Evolutionary conservation across 2,329 filamentous ascomycete species (phyloP).

Genomic region (Diplodia seriata): DNA sequence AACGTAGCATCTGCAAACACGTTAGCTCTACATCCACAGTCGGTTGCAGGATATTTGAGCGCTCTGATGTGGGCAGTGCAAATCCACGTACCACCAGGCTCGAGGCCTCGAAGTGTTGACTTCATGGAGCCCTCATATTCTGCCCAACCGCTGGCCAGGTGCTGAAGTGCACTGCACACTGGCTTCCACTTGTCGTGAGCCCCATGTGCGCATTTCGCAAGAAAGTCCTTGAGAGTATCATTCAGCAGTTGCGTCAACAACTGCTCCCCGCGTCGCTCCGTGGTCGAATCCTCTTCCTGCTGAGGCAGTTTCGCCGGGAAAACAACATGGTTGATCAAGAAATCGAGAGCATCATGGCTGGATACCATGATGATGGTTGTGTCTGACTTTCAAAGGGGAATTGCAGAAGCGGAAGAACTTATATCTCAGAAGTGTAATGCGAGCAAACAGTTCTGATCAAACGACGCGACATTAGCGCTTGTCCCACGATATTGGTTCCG

Average conservation of each 20-base stretch:
- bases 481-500: too few species aligned
- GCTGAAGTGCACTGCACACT: background rate
- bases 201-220: background rate
- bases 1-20: background rate
- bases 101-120: background rate
- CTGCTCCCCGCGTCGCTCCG: background rate
- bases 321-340: constrained; percentile 57
- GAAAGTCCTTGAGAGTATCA: background rate
- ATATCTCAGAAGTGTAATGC: background rate
- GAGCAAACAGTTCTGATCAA: too few species aligned
- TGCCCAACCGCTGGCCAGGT: background rate
- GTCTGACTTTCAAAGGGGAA: too few species aligned
- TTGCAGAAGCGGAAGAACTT: too few species aligned
- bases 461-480: too few species aligned
- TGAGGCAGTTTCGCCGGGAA: constrained; percentile 59
- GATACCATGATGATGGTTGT: too few species aligned
- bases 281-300: constrained; percentile 37
- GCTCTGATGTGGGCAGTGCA: too few species aligned
- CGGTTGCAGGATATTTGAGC: too few species aligned
- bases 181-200: background rate
- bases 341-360: constrained; percentile 34
- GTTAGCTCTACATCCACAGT: background rate
- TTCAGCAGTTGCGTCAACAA: background rate
- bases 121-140: background rate
- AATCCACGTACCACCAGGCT: background rate